Evolutionary conservation across 805 yeast genomes (phyloP).

Genomic region (Dipodascopsis uninucleata): DNA sequence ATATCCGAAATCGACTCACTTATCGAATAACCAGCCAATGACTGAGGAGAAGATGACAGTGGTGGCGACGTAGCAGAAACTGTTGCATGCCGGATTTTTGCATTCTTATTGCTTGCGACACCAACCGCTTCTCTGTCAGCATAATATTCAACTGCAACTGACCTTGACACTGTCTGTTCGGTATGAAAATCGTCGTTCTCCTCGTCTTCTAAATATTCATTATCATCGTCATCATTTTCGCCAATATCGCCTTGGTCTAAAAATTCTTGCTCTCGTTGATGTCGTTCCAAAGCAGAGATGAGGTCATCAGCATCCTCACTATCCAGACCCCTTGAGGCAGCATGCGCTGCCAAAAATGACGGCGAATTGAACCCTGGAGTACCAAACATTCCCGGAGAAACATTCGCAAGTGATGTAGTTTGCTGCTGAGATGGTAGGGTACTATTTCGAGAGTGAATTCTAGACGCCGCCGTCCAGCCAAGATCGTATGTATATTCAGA

Average conservation of each 20-base stretch:
- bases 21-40: slow-evolving; percentile 4
- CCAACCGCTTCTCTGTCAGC: not conserved
- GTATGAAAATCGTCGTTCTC: not conserved
- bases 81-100: not conserved
- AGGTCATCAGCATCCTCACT: not conserved
- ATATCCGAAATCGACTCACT: slow-evolving; percentile 17
- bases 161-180: not conserved
- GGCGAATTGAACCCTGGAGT: slow-evolving; percentile 23
- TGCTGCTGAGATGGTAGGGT: slow-evolving; percentile 9
- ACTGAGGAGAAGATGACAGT: not conserved
- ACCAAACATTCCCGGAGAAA: slow-evolving; percentile 1
- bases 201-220: not conserved
- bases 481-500: slow-evolving; percentile 26
- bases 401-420: not conserved
- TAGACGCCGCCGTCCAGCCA: slow-evolving; percentile 29
- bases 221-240: slow-evolving; percentile 3
- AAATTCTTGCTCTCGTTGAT: not conserved
- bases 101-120: not conserved
- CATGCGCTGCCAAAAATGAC: slow-evolving; percentile 15
- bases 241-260: not conserved
- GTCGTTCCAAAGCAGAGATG: not conserved
- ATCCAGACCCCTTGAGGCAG: not conserved
- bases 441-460: slow-evolving; percentile 25
- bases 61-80: not conserved
- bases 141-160: not conserved